Percentiles rank a stretch among this genome's conserved stretches.
phyloP scores from a whole-genome alignment of 805 yeast genomes.

The Monosporozyma siamensis region DNA sequence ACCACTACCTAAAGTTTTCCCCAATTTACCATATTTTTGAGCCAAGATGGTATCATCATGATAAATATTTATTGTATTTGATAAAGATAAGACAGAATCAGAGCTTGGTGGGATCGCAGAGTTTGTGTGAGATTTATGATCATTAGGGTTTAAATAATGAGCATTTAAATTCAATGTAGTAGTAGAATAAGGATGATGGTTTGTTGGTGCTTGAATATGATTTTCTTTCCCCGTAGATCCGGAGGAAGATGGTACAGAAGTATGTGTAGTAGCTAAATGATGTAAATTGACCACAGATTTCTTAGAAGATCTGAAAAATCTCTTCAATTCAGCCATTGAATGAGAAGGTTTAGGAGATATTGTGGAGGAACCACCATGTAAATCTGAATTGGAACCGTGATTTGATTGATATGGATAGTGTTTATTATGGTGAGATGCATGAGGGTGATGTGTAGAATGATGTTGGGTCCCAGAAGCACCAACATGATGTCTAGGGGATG shows the following conservation, averaged over 20 bases:
- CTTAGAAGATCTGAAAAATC: conserved; percentile 53
- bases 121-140: conserved; percentile 19
- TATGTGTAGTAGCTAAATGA: conserved; percentile 6
- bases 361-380: conserved; percentile 1
- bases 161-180: conserved; percentile 12
- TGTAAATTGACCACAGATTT: conserved; percentile 10
- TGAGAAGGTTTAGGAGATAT: conserved; percentile 21
- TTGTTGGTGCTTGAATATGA: conserved; percentile 3
- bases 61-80: conserved; percentile 31
- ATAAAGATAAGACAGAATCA: conserved; percentile 27
- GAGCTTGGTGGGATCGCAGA: conserved; percentile 31
- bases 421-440: neutral
- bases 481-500: conserved; percentile 4
- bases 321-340: conserved; percentile 64
- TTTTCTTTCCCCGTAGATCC: neutral
- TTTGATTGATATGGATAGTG: conserved; percentile 2
- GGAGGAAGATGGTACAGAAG: neutral
- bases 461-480: conserved; percentile 2
- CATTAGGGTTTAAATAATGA: conserved; percentile 6
- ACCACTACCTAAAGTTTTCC: conserved; percentile 72
- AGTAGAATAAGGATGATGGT: conserved; percentile 12
- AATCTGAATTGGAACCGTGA: conserved; percentile 1
- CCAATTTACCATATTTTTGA: conserved; percentile 61
- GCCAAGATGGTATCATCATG: conserved; percentile 45
- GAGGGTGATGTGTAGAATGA: conserved; percentile 1